These are phyloP conservation scores for Plenodomus biglobosus DNA, from an alignment of 2,329 filamentous ascomycete genomes.

Conservation along the genomic window DNA sequence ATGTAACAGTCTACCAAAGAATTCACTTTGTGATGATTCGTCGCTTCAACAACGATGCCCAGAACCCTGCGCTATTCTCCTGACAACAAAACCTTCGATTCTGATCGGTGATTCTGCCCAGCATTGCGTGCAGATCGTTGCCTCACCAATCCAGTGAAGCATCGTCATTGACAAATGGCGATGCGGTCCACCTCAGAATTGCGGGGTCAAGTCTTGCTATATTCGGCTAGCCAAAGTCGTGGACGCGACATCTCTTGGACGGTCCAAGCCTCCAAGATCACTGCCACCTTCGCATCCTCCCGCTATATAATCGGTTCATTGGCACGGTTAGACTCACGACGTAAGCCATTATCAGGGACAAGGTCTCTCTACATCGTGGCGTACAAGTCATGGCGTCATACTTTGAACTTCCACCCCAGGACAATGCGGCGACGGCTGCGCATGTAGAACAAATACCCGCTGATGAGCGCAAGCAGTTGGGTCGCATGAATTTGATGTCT, in stretches of 20 bases:
- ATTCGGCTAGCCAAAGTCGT: conserved; percentile 4
- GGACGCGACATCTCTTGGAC: conserved; percentile 1
- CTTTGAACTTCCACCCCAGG: conserved; percentile 32
- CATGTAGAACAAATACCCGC: conserved; percentile 14
- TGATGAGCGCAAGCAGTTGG: conserved; percentile 19
- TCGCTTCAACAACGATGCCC: neutral
- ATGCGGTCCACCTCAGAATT: conserved; percentile 2
- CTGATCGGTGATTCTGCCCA: conserved; percentile 11
- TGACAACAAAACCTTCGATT: neutral
- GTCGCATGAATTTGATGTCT: conserved; percentile 26
- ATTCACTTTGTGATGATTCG: neutral
- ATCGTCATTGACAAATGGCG: conserved; percentile 5
- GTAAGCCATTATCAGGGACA: neutral
- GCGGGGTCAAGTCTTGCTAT: conserved; percentile 8
- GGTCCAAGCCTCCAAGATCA: conserved; percentile 11
- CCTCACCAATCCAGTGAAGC: conserved; percentile 6
- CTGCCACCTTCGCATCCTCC: conserved; percentile 13
- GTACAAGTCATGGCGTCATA: conserved; percentile 38
- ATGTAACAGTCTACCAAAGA: neutral
- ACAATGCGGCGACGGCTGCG: conserved; percentile 13
- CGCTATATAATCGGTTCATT: conserved; percentile 11
- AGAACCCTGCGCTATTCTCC: neutral
- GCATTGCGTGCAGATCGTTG: conserved; percentile 8
- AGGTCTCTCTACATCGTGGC: conserved; percentile 4
- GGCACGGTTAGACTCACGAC: conserved; percentile 1